phyloP scores from a whole-genome alignment of 148 eudicot species.

The Talinum fruticosum region DNA sequence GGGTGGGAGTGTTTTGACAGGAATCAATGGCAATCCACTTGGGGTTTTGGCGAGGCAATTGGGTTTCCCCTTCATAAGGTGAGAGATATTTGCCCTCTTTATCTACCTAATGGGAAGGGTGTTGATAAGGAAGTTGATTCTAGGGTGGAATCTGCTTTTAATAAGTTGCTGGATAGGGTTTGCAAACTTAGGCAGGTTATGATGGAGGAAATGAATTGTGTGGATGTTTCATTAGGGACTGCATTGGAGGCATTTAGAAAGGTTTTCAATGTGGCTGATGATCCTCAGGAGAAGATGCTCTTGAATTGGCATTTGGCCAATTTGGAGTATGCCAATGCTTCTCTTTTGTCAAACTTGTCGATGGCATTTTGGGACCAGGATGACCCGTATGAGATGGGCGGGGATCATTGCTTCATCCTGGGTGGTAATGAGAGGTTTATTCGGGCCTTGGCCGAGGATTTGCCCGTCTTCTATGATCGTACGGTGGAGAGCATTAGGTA shows the following conservation, averaged over 20 bases:
- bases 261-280: slow-evolving; percentile 69
- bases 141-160: slow-evolving; percentile 64
- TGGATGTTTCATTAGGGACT: slow-evolving; percentile 76
- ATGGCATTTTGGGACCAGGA: slow-evolving; percentile 99
- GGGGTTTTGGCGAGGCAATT: slow-evolving; percentile 89
- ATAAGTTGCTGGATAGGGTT: slow-evolving; percentile 91
- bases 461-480: slow-evolving; percentile 65
- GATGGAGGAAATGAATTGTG: slow-evolving; percentile 75
- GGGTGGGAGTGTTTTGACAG: slow-evolving; percentile 91
- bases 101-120: slow-evolving; percentile 74
- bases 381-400: slow-evolving; percentile 97
- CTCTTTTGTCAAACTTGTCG: slow-evolving; percentile 73
- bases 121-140: slow-evolving; percentile 78
- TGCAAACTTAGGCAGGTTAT: slow-evolving; percentile 93
- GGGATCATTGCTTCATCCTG: slow-evolving; percentile 94
- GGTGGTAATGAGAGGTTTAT: slow-evolving; percentile 93
- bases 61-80: slow-evolving; percentile 92
- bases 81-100: slow-evolving; percentile 88
- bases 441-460: slow-evolving; percentile 74
- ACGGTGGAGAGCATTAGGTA: slow-evolving; percentile 61
- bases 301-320: slow-evolving; percentile 97
- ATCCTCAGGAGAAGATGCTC: slow-evolving; percentile 73
- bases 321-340: slow-evolving; percentile 91
- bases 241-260: slow-evolving; percentile 81
- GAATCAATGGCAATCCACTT: slow-evolving; percentile 91